Evolutionary conservation across 2,329 filamentous ascomycete species (phyloP), one percentile per base, ranked within the genome.

Genomic region (Paracamarosporium sp.): DNA sequence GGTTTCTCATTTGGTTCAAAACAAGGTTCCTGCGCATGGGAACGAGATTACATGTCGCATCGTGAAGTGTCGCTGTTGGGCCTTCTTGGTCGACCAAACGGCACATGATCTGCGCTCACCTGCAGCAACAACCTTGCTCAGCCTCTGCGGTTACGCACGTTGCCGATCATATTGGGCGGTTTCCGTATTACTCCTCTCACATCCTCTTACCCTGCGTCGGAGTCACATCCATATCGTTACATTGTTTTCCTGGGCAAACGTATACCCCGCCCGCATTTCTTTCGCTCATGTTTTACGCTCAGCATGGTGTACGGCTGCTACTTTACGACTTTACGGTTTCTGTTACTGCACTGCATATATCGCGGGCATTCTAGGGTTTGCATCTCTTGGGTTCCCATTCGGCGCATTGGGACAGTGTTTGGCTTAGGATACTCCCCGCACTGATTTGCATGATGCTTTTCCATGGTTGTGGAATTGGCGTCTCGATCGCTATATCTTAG

Each of bases 1-100:
- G 81, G 24, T 86, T 86, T 66, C 74, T 85, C 53, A 84, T 83
- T 1, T 86, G 84, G 84, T 75, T 85, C 59, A 80, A 81, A 66
- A 86, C 84, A 30, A 77, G 83, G 56, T 69, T 86, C 55, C 79
- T 86, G 62, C 82, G 84, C 62, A 77, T 85, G 50, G 69, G 69
- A 24, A 66, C 66, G 25, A 56, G 46, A 22, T 25, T 69, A 51
- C 64, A 67, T 53, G 38, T 62, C 25, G 38, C 17, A 20, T 45
- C 55, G 25, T 57, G 43, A 50, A 30, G 46, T 33, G 54, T 48
- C 28, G 40, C 13, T 33, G 6, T 33, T 12, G 53, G 24, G 28
- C 24, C 48, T 36, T 22, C 17, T 13, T 45, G 35, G 36, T 54
- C 43, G 35, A 22, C 45, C 25, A 33, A 45, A 50, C 38, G n/a